Base-by-base conservation (phyloP, 2,329 filamentous ascomycete genomes). In the Alternaria brassicae region DNA sequence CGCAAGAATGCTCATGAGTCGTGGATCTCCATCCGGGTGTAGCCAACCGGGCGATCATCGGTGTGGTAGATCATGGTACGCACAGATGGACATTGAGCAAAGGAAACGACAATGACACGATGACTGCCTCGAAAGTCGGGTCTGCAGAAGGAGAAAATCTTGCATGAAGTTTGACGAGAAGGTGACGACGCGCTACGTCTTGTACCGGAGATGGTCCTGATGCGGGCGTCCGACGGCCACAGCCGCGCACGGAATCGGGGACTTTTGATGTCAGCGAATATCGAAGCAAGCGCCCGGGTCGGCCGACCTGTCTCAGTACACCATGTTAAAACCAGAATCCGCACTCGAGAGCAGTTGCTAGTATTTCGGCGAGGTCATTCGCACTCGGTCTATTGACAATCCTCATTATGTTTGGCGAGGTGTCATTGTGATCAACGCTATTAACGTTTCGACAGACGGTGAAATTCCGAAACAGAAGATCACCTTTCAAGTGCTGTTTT, bases 291-390 rank as follows among this genome's bases (percentile, higher is more conserved):
- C 53, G 37, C 39, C 52, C 47, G n/a, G 32, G 25, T 39, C 39
- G 19, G 52, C 60, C 64, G 50, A 63, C 57, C 44, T 44, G 42
- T 36, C 54, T 47, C 56, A 56, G 54, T 51, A 50, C 39, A 3
- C 39, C 54, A 56, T 57, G n/a, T 28, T 39, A 23, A 7, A 65
- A 59, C 51, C 58, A 53, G 53, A 45, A 49, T 53, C 47, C 60
- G 47, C 49, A 55, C 54, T 65, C 64, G 62, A 70, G 67, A 68
- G 49, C 40, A 53, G 63, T 17, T 66, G 56, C 54, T 48, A 64
- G 61, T 58, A 39, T 69, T 63, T 74, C 72, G 71, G 71, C 73
- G 71, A 75, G 63, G 63, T 74, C 60, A 51, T 66, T 45, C 57
- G 63, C 47, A 58, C 60, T 56, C 60, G 51, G 60, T 56, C 62